These are phyloP conservation scores for Microdochium bolleyi DNA, from an alignment of 2,329 filamentous ascomycete species.

Conservation along the genomic window DNA sequence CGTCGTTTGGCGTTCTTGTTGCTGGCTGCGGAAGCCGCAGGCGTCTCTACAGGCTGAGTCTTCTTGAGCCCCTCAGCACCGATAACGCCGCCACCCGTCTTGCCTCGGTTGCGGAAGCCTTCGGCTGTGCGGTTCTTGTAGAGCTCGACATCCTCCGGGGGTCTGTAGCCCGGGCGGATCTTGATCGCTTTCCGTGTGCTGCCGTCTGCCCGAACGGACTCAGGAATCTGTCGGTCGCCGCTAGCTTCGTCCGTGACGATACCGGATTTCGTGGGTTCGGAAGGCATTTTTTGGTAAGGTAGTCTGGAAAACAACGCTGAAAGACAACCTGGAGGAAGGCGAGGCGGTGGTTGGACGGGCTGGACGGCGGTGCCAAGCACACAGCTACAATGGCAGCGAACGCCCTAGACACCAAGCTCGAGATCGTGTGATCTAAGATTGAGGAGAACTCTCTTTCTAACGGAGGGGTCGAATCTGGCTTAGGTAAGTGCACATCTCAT, in stretches of 20 bases:
- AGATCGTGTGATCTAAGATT: no score
- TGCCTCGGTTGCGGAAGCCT: conserved; percentile 68
- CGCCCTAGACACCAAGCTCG: no score
- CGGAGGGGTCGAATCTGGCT: neutral
- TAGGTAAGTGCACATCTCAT: neutral
- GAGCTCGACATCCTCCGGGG: conserved; percentile 89
- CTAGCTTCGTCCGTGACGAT: conserved; percentile 69
- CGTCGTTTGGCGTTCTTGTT: conserved; percentile 83
- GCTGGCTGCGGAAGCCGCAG: conserved; percentile 40
- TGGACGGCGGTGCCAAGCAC: neutral
- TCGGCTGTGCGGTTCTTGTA: conserved; percentile 92
- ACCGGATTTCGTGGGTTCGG: conserved; percentile 52
- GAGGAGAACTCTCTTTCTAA: no score
- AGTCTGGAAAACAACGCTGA: neutral
- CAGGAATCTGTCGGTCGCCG: conserved; percentile 82
- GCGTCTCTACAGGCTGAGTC: conserved; percentile 34
- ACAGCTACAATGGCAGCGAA: neutral
- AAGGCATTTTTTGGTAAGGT: conserved; percentile 29
- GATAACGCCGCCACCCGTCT: conserved; percentile 53
- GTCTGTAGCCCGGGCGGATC: conserved; percentile 86
- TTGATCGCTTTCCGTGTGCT: conserved; percentile 91
- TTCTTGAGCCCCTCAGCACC: conserved; percentile 58
- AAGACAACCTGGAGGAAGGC: neutral
- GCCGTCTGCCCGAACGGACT: conserved; percentile 80
- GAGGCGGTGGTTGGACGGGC: neutral